Evolutionary conservation across 345 rosid genomes (phyloP).

Genomic region (Gossypium longicalyx): DNA sequence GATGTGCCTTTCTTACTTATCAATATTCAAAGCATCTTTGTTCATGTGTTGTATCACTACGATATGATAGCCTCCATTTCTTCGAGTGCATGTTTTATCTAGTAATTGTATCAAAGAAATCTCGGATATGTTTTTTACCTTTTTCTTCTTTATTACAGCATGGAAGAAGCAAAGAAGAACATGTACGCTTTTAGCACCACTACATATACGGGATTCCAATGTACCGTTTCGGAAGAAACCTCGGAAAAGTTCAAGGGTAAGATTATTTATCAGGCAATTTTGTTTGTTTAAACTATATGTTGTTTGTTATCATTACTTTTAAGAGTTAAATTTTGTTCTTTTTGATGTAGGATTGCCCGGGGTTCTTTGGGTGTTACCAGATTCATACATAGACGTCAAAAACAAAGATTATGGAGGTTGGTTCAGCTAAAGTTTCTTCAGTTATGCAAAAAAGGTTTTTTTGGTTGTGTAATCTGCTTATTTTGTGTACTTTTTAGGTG

Average conservation of each 20-base stretch:
- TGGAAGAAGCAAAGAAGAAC: conserved; percentile 96
- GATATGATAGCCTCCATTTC: background rate
- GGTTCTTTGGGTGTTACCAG: conserved; percentile 95
- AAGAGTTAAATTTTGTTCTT: background rate
- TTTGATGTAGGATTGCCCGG: conserved; percentile 78
- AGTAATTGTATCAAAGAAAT: background rate
- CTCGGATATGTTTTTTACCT: background rate
- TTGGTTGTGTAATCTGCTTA: conserved; percentile 1
- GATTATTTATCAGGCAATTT: background rate
- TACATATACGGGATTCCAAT: conserved; percentile 90
- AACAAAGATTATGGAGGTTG: conserved; percentile 98
- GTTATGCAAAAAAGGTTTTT: conserved; percentile 4
- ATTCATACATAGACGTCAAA: conserved; percentile 91
- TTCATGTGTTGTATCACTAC: background rate
- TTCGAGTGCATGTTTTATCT: background rate
- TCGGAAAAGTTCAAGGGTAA: conserved; percentile 89
- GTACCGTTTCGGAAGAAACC: conserved; percentile 73
- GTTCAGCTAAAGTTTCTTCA: background rate
- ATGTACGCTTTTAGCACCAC: conserved; percentile 95
- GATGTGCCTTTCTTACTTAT: background rate
- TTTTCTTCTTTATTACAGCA: conserved; percentile 33
- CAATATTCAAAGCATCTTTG: background rate
- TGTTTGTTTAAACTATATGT: background rate
- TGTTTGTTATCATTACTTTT: background rate
- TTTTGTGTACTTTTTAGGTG: conserved; percentile 40